A percentile compares a stretch with the other conserved stretches of the same genome.
These are phyloP conservation scores for Spatholobus suberectus DNA, from an alignment of 306 rosid genomes.

Conservation along the genomic window DNA sequence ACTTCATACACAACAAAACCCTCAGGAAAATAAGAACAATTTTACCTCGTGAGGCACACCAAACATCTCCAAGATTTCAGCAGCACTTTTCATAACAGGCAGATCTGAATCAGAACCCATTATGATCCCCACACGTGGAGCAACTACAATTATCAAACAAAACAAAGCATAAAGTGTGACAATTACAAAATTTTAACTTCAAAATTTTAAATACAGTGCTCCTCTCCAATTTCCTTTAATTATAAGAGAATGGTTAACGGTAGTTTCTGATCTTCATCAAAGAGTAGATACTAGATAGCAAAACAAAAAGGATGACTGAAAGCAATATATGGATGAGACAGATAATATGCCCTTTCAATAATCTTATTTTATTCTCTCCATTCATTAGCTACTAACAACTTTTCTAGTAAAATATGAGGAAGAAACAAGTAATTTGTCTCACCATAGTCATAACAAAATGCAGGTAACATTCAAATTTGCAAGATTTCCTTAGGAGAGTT, in stretches of 20 bases:
- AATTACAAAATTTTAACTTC: neutral
- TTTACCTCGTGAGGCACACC: conserved; percentile 82
- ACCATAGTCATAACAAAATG: neutral
- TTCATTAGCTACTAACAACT: neutral
- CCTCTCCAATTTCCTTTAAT: conserved; percentile 14
- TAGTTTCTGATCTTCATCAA: neutral
- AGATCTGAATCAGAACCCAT: conserved; percentile 99
- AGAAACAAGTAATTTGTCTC: neutral
- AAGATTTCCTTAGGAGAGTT: neutral
- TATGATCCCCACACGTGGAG: conserved; percentile 79
- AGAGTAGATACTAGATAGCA: neutral
- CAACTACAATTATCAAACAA: conserved; percentile 52
- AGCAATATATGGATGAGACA: conserved; percentile 10
- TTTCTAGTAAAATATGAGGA: neutral
- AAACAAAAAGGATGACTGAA: neutral
- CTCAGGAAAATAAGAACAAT: neutral
- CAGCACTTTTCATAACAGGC: conserved; percentile 90
- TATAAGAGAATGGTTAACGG: neutral
- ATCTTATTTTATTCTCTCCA: neutral
- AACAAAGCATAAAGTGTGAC: conserved; percentile 25
- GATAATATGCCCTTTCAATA: neutral
- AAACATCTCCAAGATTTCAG: conserved; percentile 72
- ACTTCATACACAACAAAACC: neutral
- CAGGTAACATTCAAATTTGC: neutral
- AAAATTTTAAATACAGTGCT: neutral